Conservation (phyloP, 495 filamentous ascomycete genomes). For the Xylaria telfairii region DNA sequence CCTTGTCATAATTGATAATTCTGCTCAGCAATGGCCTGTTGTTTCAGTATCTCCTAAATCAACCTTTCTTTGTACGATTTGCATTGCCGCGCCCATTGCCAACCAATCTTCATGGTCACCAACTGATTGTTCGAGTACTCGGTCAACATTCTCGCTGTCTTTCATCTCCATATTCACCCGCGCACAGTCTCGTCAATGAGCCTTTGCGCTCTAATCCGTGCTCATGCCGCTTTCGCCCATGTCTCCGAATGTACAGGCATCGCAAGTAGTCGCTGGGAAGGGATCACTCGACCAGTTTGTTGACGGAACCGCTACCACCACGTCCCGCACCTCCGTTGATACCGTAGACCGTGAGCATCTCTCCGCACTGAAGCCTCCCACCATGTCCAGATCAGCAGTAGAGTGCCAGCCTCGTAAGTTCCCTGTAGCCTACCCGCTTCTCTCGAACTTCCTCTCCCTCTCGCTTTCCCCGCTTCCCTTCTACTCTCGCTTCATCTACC, state of each 20-base stretch:
- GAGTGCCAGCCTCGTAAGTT: slow-evolving; percentile 29
- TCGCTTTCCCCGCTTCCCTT: not conserved
- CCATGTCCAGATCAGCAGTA: slow-evolving; percentile 16
- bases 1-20: not conserved
- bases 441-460: not conserved
- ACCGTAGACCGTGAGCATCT: slow-evolving; percentile 25
- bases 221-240: slow-evolving; percentile 48
- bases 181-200: not conserved
- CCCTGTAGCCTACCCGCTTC: not conserved
- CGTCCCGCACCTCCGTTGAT: slow-evolving; percentile 19
- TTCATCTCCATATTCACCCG: not conserved
- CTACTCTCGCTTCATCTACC: slow-evolving; percentile 1
- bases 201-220: not conserved
- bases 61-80: not conserved
- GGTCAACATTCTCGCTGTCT: not conserved
- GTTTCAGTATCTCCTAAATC: not conserved
- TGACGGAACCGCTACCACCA: slow-evolving; percentile 17
- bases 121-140: not conserved
- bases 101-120: not conserved
- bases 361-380: slow-evolving; percentile 19
- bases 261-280: slow-evolving; percentile 41
- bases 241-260: slow-evolving; percentile 45
- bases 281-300: slow-evolving; percentile 45
- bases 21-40: not conserved
- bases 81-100: not conserved